Base-by-base conservation (phyloP, 2,329 filamentous ascomycete genomes). In the Hirsutella rhossiliensis region DNA sequence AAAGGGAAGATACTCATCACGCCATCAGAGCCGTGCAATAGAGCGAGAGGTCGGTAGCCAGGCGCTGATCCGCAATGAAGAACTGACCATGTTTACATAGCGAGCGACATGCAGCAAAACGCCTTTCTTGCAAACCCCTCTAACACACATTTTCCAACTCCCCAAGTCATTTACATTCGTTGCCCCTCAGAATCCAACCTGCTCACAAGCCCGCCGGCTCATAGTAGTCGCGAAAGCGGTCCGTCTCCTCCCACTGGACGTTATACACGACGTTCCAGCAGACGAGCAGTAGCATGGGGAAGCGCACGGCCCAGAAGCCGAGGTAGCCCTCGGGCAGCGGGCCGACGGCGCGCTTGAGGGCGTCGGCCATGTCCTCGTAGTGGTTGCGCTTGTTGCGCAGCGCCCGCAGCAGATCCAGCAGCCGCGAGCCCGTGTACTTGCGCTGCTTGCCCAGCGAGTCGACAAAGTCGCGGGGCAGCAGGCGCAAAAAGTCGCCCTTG, bases 381-480 rank as follows among this genome's bases (percentile, higher is more conserved):
- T 98, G 92, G 51, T 97, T 95, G 55, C 85, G 86, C 75, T 98
- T 98, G 65, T 98, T 98, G 20, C 92, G 75, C 45, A 98, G 68
- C 2, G 90, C 92, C 2, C 92, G 77, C 18, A 98, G 67, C 19
- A 98, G 71, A 63, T 98, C 92, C 44, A 98, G 66, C 58, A 98
- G 76, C 40, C 80, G 77, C 2, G 78, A 75, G 0, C 89, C 89
- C 0, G 84, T 92, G 64, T 98, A 98, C 64, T 95, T 96, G 56
- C 90, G 78, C 65, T 97, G 90, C 65, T 94, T 95, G 46, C 88
- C 89, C 7, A 97, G 73, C 3, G 83, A 90, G 34, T 94, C 87
- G 48, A 94, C 82, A 60, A 97, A 97, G 29, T 83, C 80, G 43
- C 79, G 77, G 9, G 89, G 86, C 1, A 97, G 71, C 15, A 71